Evolutionary conservation across 2,329 filamentous ascomycete species (phyloP).

Genomic region (Colletotrichum magnum): DNA sequence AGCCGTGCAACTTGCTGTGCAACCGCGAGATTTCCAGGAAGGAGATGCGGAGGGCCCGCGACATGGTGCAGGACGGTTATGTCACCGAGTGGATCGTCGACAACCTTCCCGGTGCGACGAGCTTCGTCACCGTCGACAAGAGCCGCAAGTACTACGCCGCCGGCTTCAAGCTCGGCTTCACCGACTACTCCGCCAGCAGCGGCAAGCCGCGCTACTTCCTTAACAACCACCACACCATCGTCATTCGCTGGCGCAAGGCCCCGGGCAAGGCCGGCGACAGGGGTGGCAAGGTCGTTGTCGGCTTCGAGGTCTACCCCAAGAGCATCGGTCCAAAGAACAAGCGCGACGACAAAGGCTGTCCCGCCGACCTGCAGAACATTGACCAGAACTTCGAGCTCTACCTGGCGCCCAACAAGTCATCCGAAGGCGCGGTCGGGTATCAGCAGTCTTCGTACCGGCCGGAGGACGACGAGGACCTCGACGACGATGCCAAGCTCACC

Average conservation of each 20-base stretch:
- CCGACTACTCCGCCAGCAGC: conserved; percentile 72
- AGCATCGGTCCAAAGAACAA: conserved; percentile 76
- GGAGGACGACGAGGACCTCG: conserved; percentile 68
- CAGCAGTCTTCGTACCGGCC: conserved; percentile 72
- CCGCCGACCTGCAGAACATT: conserved; percentile 74
- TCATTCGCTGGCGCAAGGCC: conserved; percentile 82
- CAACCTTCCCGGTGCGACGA: conserved; percentile 89
- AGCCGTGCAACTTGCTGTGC: conserved; percentile 81
- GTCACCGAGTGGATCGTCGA: conserved; percentile 96
- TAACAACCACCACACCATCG: conserved; percentile 90
- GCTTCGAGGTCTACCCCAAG: conserved; percentile 92
- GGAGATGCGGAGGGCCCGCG: conserved; percentile 76
- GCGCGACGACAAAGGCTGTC: conserved; percentile 76
- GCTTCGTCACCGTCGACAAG: conserved; percentile 89
- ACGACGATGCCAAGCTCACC: conserved; percentile 76
- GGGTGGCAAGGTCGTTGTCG: conserved; percentile 85
- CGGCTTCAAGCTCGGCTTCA: conserved; percentile 89
- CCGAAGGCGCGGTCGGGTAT: conserved; percentile 61
- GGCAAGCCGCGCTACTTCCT: conserved; percentile 79
- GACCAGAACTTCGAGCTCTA: conserved; percentile 78
- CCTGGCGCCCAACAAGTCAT: conserved; percentile 74
- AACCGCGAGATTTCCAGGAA: conserved; percentile 74
- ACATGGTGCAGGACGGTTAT: conserved; percentile 84
- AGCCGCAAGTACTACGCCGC: conserved; percentile 89
- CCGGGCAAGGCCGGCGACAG: conserved; percentile 77